Percentiles rank a stretch among this genome's conserved stretches.
Evolutionary conservation across 306 rosid genomes (phyloP).

Genomic region (Lathyrus tuberosus): DNA sequence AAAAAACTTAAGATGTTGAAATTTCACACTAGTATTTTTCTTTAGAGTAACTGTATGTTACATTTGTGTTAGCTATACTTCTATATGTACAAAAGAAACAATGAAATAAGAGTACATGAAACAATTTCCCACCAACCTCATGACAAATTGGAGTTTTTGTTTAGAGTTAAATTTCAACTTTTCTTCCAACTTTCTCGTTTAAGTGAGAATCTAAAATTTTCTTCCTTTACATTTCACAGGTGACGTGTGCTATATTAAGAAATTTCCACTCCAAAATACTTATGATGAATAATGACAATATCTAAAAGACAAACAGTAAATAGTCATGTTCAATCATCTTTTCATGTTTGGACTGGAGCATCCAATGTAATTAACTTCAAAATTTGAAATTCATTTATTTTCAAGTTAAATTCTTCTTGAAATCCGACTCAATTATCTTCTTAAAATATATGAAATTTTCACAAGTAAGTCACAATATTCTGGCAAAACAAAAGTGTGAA

Average conservation of each 20-base stretch:
- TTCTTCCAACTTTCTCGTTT: slow-evolving; percentile 27
- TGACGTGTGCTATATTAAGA: slow-evolving; percentile 36
- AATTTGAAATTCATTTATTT: background rate
- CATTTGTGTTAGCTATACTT: background rate
- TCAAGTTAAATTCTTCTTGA: background rate
- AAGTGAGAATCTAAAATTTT: slow-evolving; percentile 44
- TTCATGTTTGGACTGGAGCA: slow-evolving; percentile 17
- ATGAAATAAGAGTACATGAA: slow-evolving; percentile 2
- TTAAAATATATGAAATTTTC: background rate
- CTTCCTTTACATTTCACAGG: slow-evolving; percentile 50
- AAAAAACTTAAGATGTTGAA: no score
- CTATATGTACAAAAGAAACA: background rate
- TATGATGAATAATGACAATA: background rate
- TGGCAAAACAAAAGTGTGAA: slow-evolving; percentile 29
- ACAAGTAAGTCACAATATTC: slow-evolving; percentile 28
- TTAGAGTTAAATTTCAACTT: slow-evolving; percentile 21
- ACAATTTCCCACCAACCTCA: slow-evolving; percentile 36
- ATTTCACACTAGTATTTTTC: no score
- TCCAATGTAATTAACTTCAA: slow-evolving; percentile 39
- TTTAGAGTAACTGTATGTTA: background rate
- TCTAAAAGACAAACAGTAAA: slow-evolving; percentile 29
- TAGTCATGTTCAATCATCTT: slow-evolving; percentile 24
- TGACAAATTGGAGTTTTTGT: slow-evolving; percentile 37
- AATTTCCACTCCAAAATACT: slow-evolving; percentile 36
- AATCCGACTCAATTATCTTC: no score